Base-by-base conservation (phyloP, 139 green algal species). In the Yamagishiella unicocca region DNA sequence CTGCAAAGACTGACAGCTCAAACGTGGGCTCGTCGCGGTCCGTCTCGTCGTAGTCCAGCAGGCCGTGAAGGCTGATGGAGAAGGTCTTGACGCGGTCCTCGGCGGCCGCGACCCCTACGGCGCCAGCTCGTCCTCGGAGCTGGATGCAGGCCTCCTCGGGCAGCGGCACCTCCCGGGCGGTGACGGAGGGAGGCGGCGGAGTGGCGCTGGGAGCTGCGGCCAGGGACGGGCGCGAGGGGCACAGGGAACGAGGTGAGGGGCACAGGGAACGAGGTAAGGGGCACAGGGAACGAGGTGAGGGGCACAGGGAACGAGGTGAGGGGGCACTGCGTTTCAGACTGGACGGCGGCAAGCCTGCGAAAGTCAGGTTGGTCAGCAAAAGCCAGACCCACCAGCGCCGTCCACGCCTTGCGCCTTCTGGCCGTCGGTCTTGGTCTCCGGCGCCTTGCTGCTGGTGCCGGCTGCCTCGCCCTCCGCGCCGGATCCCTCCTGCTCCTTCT, bases 21-120 rank as follows among this genome's bases (percentile, higher is more conserved):
- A 97, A 90, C 27, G 93, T 95, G 67, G 67, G 77, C 88, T 97
- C 95, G 35, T 93, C 88, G 37, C 93, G 89, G 67, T 93, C 88
- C 12, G 83, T 85, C 42, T 95, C 92, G 72, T 96, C 94, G 82
- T 97, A 97, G 79, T 97, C 95, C 81, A 97, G 91, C 89, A 97
- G 88, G 33, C 95, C 95, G 77, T 96, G 89, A 43, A 97, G 85
- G 38, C 79, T 90, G 74, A 97, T 93, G 67, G 87, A 83, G 25
- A 93, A 74, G 24, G 61, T 92, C 77, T 91, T 80, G 35, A 89
- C 42, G 29, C 66, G 75, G 9, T 72, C 64, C 37, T 2, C 33
- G 74, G 29, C 9, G 6, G 50, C 10, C 17, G 6, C 33, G 25
- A 14, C 19, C 10, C 66, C n/a, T n/a, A n/a, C n/a, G n/a, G n/a